These are phyloP conservation scores for Pilobolus umbonatus DNA, from an alignment of 192 early-diverging fungal genomes.

Conservation along the genomic window DNA sequence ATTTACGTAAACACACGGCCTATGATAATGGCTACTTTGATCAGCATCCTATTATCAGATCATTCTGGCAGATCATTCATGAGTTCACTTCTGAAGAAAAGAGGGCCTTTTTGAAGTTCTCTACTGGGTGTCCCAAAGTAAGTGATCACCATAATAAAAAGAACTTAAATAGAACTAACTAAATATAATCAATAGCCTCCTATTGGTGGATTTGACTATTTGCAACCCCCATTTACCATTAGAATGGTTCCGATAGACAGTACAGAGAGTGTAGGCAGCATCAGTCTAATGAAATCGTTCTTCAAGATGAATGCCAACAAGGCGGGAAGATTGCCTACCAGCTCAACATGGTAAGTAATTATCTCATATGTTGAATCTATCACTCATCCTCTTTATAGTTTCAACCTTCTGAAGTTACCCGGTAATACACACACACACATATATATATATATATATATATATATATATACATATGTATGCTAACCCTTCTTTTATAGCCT, in stretches of 20 bases:
- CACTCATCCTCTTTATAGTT: conserved; percentile 8
- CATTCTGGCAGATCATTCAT: conserved; percentile 66
- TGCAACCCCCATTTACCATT: conserved; percentile 56
- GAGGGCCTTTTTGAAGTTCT: conserved; percentile 66
- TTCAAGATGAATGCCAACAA: conserved; percentile 55
- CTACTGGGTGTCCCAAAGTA: conserved; percentile 71
- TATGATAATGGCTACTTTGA: conserved; percentile 71
- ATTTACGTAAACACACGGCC: conserved; percentile 55
- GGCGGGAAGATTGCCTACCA: conserved; percentile 54
- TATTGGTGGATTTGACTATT: conserved; percentile 55
- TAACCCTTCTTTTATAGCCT: conserved; percentile 33
- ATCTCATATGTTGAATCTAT: background rate
- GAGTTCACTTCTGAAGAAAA: conserved; percentile 57
- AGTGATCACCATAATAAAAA: too few relatives aligned
- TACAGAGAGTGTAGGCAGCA: conserved; percentile 19
- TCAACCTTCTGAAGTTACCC: conserved; percentile 62
- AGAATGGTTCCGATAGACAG: conserved; percentile 39
- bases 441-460: conserved; percentile 14
- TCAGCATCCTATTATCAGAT: conserved; percentile 60
- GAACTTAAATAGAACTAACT: too few relatives aligned
- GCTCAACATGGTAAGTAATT: conserved; percentile 44
- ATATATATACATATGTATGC: conserved; percentile 21
- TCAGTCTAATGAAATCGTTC: conserved; percentile 47
- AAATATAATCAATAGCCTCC: conserved; percentile 52
- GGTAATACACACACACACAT: conserved; percentile 29